phyloP scores from a whole-genome alignment of 495 filamentous ascomycete genomes.

The Bathelium albidoporum region DNA sequence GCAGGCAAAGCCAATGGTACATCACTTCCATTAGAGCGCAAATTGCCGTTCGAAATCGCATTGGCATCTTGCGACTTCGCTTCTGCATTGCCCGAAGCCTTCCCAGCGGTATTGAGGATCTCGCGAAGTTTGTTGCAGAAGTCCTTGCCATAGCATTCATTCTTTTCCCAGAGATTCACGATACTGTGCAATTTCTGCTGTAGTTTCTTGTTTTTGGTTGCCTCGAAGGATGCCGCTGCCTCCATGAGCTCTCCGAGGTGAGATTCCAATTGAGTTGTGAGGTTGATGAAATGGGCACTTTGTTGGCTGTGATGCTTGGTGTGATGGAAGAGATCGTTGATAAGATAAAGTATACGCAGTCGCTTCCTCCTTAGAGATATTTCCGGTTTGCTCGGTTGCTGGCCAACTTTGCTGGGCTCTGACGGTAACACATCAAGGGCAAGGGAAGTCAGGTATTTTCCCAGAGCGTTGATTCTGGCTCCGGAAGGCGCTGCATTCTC shows the following conservation, averaged over 20 bases:
- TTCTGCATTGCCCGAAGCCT: conserved; percentile 25
- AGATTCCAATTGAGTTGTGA: conserved; percentile 52
- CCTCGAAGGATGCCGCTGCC: conserved; percentile 49
- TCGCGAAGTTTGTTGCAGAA: conserved; percentile 52
- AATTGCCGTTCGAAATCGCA: conserved; percentile 30
- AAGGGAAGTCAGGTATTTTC: conserved; percentile 66
- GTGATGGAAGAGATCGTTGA: conserved; percentile 79
- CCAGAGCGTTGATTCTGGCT: conserved; percentile 53
- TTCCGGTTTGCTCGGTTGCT: conserved; percentile 17
- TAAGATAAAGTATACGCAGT: conserved; percentile 70
- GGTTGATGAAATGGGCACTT: conserved; percentile 35
- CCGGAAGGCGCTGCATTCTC: conserved; percentile 58
- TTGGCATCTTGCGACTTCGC: conserved; percentile 10
- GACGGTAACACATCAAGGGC: conserved; percentile 44
- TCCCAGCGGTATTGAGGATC: conserved; percentile 40
- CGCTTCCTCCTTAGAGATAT: conserved; percentile 52
- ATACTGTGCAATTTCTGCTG: conserved; percentile 53
- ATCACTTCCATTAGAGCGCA: conserved; percentile 16
- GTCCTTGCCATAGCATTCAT: conserved; percentile 52
- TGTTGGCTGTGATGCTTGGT: conserved; percentile 48
- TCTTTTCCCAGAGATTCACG: conserved; percentile 62
- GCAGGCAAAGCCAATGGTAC: conserved; percentile 61
- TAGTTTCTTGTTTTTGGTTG: conserved; percentile 52
- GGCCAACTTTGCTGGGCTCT: conserved; percentile 12
- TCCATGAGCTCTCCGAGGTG: conserved; percentile 52